Base-by-base conservation (phyloP, 2,329 filamentous ascomycete species). In the Penicillium hordei region DNA sequence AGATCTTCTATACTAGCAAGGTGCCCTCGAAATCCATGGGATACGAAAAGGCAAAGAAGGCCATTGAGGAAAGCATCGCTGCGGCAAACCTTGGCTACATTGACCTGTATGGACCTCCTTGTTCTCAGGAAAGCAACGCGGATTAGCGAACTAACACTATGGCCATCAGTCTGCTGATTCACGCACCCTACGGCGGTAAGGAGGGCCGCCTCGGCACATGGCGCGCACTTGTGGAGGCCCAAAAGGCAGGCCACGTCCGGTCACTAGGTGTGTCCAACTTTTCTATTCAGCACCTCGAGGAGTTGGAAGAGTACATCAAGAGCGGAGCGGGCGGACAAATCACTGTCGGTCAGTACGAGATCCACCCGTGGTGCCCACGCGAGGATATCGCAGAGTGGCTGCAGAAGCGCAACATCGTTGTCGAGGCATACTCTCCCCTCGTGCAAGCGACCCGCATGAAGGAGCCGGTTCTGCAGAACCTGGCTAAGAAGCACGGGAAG, bases 281-380 rank as follows among this genome's bases (percentile, higher is more conserved):
- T 52, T 68, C 68, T 13, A 67, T 77, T n/a, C 68, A 72, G 58
- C 74, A 77, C 38, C 70, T 77, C 2, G 68, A 77, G 19, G 75
- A 77, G 57, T 59, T 77, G 39, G 74, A 77, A 53, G 70, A 67
- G 49, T 76, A 77, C 57, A 77, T 74, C 57, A 69, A 72, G 60
- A 65, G 64, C 29, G 70, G 71, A 10, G 69, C 64, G 44, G 84
- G 83, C 4, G 90, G 90, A 25, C 79, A 90, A 40, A 83, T 96
- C 68, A 89, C 87, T 60, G 89, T 96, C 38, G 92, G 91, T 40
- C 93, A 96, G 76, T 91, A 89, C 75, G 93, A 97, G 76, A 78
- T 97, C 12, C 93, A 97, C 75, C 93, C 93, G 0, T 97, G 91
- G 92, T 85, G 92, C 42, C 82, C 86, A 9, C 82, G 92, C n/a